These are phyloP conservation scores for Byssothecium circinans DNA, from an alignment of 2,329 filamentous ascomycete species.

Conservation along the genomic window DNA sequence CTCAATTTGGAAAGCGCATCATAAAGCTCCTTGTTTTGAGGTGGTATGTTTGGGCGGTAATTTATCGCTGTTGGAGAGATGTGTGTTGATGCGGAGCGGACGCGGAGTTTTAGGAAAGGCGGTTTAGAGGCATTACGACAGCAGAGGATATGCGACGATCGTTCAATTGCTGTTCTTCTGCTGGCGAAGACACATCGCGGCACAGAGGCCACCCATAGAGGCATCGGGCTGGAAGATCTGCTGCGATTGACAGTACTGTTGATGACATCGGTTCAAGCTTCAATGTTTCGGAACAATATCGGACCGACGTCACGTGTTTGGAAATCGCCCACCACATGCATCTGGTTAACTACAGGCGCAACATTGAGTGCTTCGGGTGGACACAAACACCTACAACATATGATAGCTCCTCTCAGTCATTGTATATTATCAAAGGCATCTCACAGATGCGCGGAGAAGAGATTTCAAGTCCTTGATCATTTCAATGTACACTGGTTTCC, in stretches of 20 bases:
- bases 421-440: too few relatives aligned
- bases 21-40: slow-evolving; percentile 60
- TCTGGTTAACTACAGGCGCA: too few relatives aligned
- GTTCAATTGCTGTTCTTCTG: slow-evolving; percentile 31
- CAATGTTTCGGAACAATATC: slow-evolving; percentile 22
- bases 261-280: slow-evolving; percentile 28
- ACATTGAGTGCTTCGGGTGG: too few relatives aligned
- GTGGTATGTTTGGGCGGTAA: slow-evolving; percentile 55
- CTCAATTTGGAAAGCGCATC: slow-evolving; percentile 62
- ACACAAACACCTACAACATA: too few relatives aligned
- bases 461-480: slow-evolving; percentile 8
- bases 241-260: slow-evolving; percentile 21
- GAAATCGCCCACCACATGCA: too few relatives aligned
- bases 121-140: slow-evolving; percentile 28
- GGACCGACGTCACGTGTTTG: neutral
- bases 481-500: slow-evolving; percentile 27
- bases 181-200: slow-evolving; percentile 33
- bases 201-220: slow-evolving; percentile 45
- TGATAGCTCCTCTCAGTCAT: too few relatives aligned
- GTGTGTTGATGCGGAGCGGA: slow-evolving; percentile 45
- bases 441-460: neutral
- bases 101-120: slow-evolving; percentile 18
- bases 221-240: slow-evolving; percentile 42
- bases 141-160: slow-evolving; percentile 23
- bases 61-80: slow-evolving; percentile 58